Evolutionary conservation across 768 basidiomycete genomes (phyloP), one percentile per base, ranked within the genome.

Genomic region (Lentinula sp.): DNA sequence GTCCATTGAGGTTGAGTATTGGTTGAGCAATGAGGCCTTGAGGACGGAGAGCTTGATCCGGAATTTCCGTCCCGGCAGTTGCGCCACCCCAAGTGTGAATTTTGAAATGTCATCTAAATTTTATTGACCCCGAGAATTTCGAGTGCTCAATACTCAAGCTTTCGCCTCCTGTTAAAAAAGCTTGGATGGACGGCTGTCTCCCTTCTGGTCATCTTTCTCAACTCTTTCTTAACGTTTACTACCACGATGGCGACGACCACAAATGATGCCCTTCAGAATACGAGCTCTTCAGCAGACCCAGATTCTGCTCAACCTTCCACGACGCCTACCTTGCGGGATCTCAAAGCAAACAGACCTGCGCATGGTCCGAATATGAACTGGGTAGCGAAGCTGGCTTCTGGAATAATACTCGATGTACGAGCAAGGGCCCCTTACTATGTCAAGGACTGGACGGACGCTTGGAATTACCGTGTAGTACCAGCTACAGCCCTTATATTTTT

Each of bases 401-500:
- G 94, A 6, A 91, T 95, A 66, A 61, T 78, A 16, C 74, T 76
- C 40, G 95, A 97, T 72, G 76, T 96, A 13, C 77, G 74, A 50
- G 78, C 88, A 1, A 81, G 95, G 45, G 74, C 78, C 1, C 93
- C 93, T 1, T 95, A 84, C 79, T 98, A 96, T 70, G 61, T 78
- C 37, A 87, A 84, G 59, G 93, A 97, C 74, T 98, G 95, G 95
- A 84, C 77, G 9, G 92, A 95, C 70, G 93, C 90, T 5, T 93
- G 89, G 86, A 92, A 92, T 69, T 96, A 96, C 72, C 80, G 95
- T 54, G 92, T 96, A 6, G 67, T 95, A 5, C 94, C 94, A 5
- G 88, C 93, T 0, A 92, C 92, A 5, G 85, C 88, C 35, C 79
- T 95, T 34, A 91, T 93, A 63, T 91, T 91, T 71, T 93, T 92